Evolutionary conservation across 805 yeast species (phyloP), one percentile per base, ranked within the genome.

Genomic region (Pichia californica): DNA sequence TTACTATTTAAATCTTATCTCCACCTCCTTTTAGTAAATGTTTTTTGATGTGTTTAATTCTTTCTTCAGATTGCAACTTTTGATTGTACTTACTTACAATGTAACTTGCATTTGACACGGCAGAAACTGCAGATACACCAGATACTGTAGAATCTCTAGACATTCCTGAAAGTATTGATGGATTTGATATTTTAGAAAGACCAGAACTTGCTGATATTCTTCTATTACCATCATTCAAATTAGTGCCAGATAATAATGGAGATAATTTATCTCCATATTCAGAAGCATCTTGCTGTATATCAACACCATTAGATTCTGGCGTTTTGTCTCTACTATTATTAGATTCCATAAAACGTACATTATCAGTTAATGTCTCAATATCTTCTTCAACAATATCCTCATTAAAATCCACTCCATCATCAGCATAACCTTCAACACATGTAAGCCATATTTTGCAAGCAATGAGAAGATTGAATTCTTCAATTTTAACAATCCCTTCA

Each of bases 381-480:
- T 19, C 23, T 5, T 18, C 20, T 28, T 31, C 33, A 11, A 13
- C 18, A 10, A 14, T 14, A 10, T 31, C 27, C 7, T 11, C 8
- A 14, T 28, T 27, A 6, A n/a, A 27, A 26, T 33, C 41, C 29
- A n/a, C 10, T 6, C 31, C 29, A 3, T 36, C 31, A 13, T 44
- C 47, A 6, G 42, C 34, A 30, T 44, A 46, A 11, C 48, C 41
- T n/a, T 44, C 44, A 34, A 49, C 50, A 40, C 66, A 64, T 1
- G 65, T 55, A 21, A 65, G 42, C 23, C 64, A 52, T n/a, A 63
- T 58, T 29, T 65, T 62, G 31, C 62, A 52, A 40, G 63, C 65
- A 14, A 63, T 62, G 25, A 65, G 49, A 11, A 64, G 28, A 43
- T 65, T 63, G 23, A 54, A 52, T 9, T 57, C 59, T 31, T 63